A percentile compares a stretch with the other conserved stretches of the same genome.
Evolutionary conservation across 169 alveolate species (phyloP).

Genomic region (Plasmodium ovale): DNA sequence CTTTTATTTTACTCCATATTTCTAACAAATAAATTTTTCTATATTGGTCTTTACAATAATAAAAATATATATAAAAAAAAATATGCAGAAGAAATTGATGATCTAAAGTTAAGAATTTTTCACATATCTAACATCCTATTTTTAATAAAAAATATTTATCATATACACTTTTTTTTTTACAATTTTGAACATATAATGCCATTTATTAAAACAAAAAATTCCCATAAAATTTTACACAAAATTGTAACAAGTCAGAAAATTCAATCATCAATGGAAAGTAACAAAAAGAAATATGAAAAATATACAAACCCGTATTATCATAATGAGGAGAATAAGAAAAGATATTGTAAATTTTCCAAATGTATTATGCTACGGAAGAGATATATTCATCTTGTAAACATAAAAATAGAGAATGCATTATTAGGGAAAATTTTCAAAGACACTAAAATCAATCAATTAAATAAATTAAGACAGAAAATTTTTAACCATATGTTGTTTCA

Average conservation of each 20-base stretch:
- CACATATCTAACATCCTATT: constrained; percentile 38
- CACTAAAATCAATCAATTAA: background rate
- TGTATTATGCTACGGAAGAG: background rate
- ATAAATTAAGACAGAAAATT: constrained; percentile 17
- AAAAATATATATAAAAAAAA: constrained; percentile 62
- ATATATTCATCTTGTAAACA: constrained; percentile 5
- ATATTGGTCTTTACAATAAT: constrained; percentile 69
- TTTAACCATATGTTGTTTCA: constrained; percentile 28
- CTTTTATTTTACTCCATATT: constrained; percentile 55
- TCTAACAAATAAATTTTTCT: constrained; percentile 46
- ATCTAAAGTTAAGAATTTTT: constrained; percentile 50
- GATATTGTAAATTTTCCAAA: background rate
- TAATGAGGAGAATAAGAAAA: background rate
- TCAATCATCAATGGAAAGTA: background rate
- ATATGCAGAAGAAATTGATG: constrained; percentile 74
- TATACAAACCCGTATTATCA: background rate
- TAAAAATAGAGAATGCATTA: background rate
- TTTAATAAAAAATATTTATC: constrained; percentile 61
- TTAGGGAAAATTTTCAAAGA: background rate
- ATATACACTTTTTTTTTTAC: constrained; percentile 36
- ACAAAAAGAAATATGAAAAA: constrained; percentile 19
- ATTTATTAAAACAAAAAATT: constrained; percentile 62
- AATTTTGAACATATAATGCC: constrained; percentile 43
- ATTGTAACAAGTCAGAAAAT: constrained; percentile 25
- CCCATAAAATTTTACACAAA: constrained; percentile 53